Evolutionary conservation across 2,329 filamentous ascomycete genomes (phyloP).

Genomic region (Paraconiothyrium brasiliense): DNA sequence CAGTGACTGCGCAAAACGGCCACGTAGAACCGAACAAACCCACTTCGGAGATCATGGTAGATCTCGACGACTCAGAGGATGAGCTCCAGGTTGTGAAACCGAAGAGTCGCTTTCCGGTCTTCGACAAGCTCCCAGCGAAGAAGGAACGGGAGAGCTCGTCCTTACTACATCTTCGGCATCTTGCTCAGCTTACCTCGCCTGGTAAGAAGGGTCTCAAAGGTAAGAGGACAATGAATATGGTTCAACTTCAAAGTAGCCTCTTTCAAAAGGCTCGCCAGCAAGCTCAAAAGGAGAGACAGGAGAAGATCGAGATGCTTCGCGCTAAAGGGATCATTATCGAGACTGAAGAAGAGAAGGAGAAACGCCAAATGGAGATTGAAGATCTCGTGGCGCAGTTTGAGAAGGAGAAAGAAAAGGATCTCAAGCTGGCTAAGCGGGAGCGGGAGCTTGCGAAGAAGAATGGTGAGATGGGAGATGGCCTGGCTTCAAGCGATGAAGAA

Average conservation of each 20-base stretch:
- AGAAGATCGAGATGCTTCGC: conserved; percentile 78
- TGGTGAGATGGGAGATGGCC: conserved; percentile 54
- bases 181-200: conserved; percentile 76
- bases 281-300: conserved; percentile 78
- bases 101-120: conserved; percentile 60
- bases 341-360: conserved; percentile 85
- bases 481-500: conserved; percentile 63
- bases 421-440: conserved; percentile 81
- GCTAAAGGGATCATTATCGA: conserved; percentile 83
- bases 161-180: conserved; percentile 73
- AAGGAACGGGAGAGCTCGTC: conserved; percentile 71
- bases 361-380: conserved; percentile 83
- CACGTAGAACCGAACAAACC: conserved; percentile 20
- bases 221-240: conserved; percentile 70
- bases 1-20: conserved; percentile 26
- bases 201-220: conserved; percentile 57
- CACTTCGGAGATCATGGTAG: conserved; percentile 31
- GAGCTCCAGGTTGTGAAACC: conserved; percentile 70
- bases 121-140: conserved; percentile 73
- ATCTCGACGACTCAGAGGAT: conserved; percentile 64
- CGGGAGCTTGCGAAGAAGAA: conserved; percentile 75
- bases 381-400: conserved; percentile 75
- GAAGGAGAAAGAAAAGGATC: conserved; percentile 81
- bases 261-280: conserved; percentile 80
- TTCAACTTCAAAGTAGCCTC: conserved; percentile 74